Percentiles rank a stretch among this genome's conserved stretches.
Evolutionary conservation across 352 stramenopile species (phyloP).

Genomic region (Pythium angustatum): DNA sequence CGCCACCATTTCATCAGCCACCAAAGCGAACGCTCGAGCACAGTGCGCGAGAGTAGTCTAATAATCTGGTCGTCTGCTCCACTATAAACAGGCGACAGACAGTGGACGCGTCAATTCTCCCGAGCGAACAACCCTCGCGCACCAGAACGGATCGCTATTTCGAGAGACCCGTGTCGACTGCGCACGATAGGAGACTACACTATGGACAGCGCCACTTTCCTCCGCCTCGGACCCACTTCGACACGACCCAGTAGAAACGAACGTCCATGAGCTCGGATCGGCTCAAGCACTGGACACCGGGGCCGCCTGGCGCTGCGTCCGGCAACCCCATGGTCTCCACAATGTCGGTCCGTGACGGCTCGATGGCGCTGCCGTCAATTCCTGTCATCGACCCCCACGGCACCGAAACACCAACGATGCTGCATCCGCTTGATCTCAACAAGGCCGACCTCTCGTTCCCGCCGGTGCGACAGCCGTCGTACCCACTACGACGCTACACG

Average conservation of each 20-base stretch:
- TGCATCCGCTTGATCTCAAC: constrained; percentile 13
- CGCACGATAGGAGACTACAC: too few relatives aligned
- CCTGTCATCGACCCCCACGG: background rate
- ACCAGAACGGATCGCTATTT: too few relatives aligned
- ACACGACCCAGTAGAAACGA: background rate
- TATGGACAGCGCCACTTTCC: too few relatives aligned
- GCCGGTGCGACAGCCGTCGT: constrained; percentile 10
- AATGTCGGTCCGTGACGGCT: background rate
- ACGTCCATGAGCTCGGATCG: constrained; percentile 12
- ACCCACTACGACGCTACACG: constrained; percentile 12
- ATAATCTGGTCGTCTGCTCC: too few relatives aligned
- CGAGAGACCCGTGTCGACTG: too few relatives aligned
- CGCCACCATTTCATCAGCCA: background rate
- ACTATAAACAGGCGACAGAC: too few relatives aligned
- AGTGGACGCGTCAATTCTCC: too few relatives aligned
- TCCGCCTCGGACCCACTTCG: too few relatives aligned
- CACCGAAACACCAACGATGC: background rate
- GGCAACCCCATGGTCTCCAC: background rate
- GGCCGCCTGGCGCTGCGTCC: background rate
- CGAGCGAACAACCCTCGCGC: too few relatives aligned
- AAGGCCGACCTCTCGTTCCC: constrained; percentile 25
- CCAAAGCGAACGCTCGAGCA: too few relatives aligned
- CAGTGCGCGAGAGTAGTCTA: too few relatives aligned
- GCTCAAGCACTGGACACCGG: constrained; percentile 9
- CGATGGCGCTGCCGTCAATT: background rate